Evolutionary conservation across 371 early-diverging fungal genomes (phyloP), one percentile per base, ranked within the genome.

Genomic region (Rhizopus arrhizus): DNA sequence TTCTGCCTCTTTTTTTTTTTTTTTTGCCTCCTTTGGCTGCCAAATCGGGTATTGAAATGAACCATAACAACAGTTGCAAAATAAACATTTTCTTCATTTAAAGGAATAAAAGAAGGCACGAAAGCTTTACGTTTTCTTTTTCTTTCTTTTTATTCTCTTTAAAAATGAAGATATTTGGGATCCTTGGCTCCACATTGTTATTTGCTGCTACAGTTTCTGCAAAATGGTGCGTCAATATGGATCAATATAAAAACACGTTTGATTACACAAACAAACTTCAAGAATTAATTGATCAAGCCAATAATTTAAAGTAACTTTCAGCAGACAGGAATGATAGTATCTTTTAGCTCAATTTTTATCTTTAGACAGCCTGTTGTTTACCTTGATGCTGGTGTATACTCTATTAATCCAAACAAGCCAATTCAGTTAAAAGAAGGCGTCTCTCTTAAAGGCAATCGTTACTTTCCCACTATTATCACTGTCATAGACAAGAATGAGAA

Each of bases 201-300:
- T n/a, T 48, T 32, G 41, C 29, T 10, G 45, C 56, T 31, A 43
- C 46, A 10, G 55, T 31, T 2, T 32, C 42, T 5, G 64, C 58
- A 15, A 55, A 62, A 49, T 66, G 67, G 47, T 58, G 54, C 2
- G 11, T 51, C 29, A 40, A 61, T n/a, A 58, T n/a, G 0, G 11
- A 49, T 29, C 32, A 35, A 12, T 66, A 62, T 9, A 9, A 55
- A 10, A n/a, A 32, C 3, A 52, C 48, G 1, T 10, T 46, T 11
- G 59, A 59, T 32, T 67, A 62, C 31, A 58, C 68, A 3, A 32
- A 13, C n/a, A 59, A 51, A 43, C 42, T 67, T 1, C 77, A 77
- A 52, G 61, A 61, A 2, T 49, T 77, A 29, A 72, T 77, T 53
- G 66, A 77, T 53, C 51, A 71, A 41, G 74, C 74, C 6, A 63